Base-by-base conservation (phyloP, 306 rosid species). In the Lupinus albus region DNA sequence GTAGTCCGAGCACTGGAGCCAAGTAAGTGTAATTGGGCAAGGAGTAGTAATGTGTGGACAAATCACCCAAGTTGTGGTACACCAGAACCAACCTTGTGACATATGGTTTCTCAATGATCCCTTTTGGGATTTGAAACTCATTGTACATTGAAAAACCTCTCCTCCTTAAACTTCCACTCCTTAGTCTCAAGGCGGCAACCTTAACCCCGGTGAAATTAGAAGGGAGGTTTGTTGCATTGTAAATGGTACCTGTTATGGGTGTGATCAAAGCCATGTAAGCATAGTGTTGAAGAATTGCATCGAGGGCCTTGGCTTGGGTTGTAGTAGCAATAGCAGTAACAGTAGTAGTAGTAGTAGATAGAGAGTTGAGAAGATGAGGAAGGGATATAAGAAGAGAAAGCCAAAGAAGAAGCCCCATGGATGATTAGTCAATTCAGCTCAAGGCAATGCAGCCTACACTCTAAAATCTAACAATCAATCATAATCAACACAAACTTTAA, bases 1-100 rank as follows among this genome's bases (percentile, higher is more conserved):
- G 86, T 48, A 89, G 85, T 36, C 92, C 96, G 20, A 89, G 56
- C 8, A 89, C 80, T 1, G 92, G 96, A 36, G 96, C 78, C 41
- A 89, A 67, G 80, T 74, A 79, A 35, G 83, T 79, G 62, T 84
- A 77, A 42, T 85, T 88, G 5, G 76, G 71, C 72, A 89, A 67
- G 0, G 82, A 77, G 74, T 89, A 86, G 59, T 77, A 89, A n/a
- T 1, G 28, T 35, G 1, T 11, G 13, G 92, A 84, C 88, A 74
- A 72, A 47, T 79, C 78, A 18, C 89, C 91, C 82, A 88, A 63
- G 71, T 86, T 86, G 57, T 88, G 97, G 82, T 91, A 91, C 62
- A 91, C 95, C 68, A 91, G 78, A 79, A 87, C 88, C 60, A 91
- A 83, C 81, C 97, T 91, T 76, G 75, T 44, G 6, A 78, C 95